phyloP scores from a whole-genome alignment of 2,329 filamentous ascomycete genomes.

The Cryphonectria naterciae region DNA sequence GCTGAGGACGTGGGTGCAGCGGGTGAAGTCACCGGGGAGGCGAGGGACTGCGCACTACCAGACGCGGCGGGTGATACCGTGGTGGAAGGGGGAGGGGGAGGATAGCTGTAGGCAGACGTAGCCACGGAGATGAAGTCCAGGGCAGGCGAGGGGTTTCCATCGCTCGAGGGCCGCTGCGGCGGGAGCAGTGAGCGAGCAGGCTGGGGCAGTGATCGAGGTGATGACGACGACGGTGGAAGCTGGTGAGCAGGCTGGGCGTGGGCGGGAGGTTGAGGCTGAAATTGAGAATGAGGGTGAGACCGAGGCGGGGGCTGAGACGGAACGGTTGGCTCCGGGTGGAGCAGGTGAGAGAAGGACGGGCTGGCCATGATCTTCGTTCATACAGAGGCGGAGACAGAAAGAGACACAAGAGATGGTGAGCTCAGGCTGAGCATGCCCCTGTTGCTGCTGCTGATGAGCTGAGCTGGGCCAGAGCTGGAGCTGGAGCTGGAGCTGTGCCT shows the following conservation, averaged over 20 bases:
- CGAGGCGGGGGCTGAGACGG: not conserved
- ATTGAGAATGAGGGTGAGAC: not conserved
- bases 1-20: slow-evolving; percentile 31
- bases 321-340: slow-evolving; percentile 25
- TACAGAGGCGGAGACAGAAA: not conserved
- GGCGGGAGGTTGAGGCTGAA: slow-evolving; percentile 10
- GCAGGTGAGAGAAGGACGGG: slow-evolving; percentile 31
- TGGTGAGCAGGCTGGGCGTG: slow-evolving; percentile 3
- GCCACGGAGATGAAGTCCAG: not conserved
- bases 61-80: slow-evolving; percentile 21
- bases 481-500: not conserved
- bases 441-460: not conserved
- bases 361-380: slow-evolving; percentile 24
- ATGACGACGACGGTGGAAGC: not conserved
- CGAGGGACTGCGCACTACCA: slow-evolving; percentile 18
- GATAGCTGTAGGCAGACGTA: slow-evolving; percentile 15
- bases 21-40: slow-evolving; percentile 28
- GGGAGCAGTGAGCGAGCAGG: not conserved
- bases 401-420: not conserved
- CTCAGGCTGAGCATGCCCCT: not conserved
- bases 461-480: not conserved
- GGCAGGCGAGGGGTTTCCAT: not conserved
- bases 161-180: not conserved
- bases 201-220: slow-evolving; percentile 5
- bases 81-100: slow-evolving; percentile 16